Base-by-base conservation (phyloP, 2,329 filamentous ascomycete genomes). In the Tolypocladium inflatum region DNA sequence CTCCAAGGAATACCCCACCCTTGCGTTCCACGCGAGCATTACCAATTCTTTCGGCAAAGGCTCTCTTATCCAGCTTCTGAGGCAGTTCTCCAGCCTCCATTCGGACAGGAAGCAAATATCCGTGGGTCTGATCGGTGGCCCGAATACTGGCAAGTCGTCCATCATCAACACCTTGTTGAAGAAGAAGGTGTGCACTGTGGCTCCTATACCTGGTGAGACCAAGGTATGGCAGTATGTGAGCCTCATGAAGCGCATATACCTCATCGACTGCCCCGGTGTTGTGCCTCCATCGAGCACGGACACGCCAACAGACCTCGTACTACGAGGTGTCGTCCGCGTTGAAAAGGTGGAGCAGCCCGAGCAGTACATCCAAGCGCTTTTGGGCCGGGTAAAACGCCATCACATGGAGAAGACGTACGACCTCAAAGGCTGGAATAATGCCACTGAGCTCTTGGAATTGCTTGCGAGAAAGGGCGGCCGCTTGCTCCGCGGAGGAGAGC, bases 201-300 rank as follows among this genome's bases (percentile, higher is more conserved):
- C 94, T 8, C 94, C 93, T 7, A 96, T 97, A 61, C 93, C 94
- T 8, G 94, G 92, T 17, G 92, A 97, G 78, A 97, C 93, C 39
- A 97, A 97, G 75, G 89, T 97, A 37, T 97, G 94, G 93, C 93
- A 97, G 71, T 97, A 97, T 69, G 91, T 97, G 64, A 96, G 91
- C 3, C 75, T 97, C 60, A 96, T 96, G 89, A 95, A 92, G 76
- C 82, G 91, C 57, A 96, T 96, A 48, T 80, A 77, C 73, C 82
- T 99, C 57, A 97, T 99, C 66, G 94, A 99, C 68, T 97, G 93
- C 68, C 94, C 94, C 43, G 94, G 94, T 73, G 91, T 99, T 45
- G 94, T 97, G 0, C 94, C 94, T 4, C 93, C 94, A 0, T 94
- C 89, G 63, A 85, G 85, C 61, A 84, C 85, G 57, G 93, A 97